Base-by-base conservation (phyloP, 345 rosid genomes). In the Salix caprea region DNA sequence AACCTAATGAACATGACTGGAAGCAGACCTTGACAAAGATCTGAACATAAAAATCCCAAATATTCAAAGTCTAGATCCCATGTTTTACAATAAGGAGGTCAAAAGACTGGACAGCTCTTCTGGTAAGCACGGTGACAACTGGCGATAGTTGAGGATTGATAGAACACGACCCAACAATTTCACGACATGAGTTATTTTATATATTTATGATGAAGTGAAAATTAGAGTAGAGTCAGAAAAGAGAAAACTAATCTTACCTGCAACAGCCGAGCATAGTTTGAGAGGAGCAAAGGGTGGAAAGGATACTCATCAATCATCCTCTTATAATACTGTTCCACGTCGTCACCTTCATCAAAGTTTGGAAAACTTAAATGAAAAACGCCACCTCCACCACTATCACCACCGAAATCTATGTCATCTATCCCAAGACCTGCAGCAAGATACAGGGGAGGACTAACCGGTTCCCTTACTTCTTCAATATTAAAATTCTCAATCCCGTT, bases 391-490 rank as follows among this genome's bases (percentile, higher is more conserved):
- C 86, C 79, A 65, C 79, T 83, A 65, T 50, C 70, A 73, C 70
- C 68, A 10, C 60, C 65, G 23, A 76, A 44, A 48, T 67, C 79
- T 72, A 54, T 44, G 18, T 54, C 77, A 81, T 84, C 87, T 46
- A 88, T 82, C 71, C 95, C 98, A 73, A 91, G 79, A 2, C 94
- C 94, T 6, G 90, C 36, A 61, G 97, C 92, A 73, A 93, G 91
- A 80, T 87, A 89, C 94, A 90, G 77, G 58, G 85, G 84, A 84
- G 91, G 91, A 77, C 89, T 89, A 74, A 71, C 78, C 16, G 88
- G 89, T 73, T 88, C 88, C 65, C 73, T 76, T 52, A 78, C 90
- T 62, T 80, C 82, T 68, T 76, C 88, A 68, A 69, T 39, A 32
- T 24, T 37, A 68, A 74, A 44, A 76, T 39, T 24, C 39, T 23